Conservation (phyloP, 257 asterid species). For the Henckelia pumila region DNA sequence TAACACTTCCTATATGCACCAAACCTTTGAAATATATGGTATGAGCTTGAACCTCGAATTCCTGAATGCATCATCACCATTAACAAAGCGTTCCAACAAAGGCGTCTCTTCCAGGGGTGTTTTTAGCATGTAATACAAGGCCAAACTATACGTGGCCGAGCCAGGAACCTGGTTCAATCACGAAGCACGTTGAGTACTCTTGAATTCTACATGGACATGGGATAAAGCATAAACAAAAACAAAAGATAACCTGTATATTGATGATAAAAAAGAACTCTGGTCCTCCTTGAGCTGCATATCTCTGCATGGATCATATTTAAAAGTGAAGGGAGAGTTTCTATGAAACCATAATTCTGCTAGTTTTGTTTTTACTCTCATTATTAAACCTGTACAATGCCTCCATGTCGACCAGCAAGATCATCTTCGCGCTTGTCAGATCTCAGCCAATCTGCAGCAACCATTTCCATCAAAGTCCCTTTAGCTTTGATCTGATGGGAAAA, state of each 20-base stretch:
- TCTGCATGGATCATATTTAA: constrained; percentile 37
- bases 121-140: constrained; percentile 65
- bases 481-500: constrained; percentile 52
- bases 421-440: constrained; percentile 75
- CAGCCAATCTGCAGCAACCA: constrained; percentile 87
- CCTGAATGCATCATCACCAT: constrained; percentile 82
- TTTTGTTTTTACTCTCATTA: neutral
- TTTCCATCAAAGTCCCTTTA: constrained; percentile 58
- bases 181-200: constrained; percentile 11
- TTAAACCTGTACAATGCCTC: constrained; percentile 78
- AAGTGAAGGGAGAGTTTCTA: constrained; percentile 20
- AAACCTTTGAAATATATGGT: constrained; percentile 73
- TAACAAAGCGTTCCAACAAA: constrained; percentile 62
- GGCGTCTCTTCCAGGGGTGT: constrained; percentile 68
- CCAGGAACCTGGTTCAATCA: constrained; percentile 62
- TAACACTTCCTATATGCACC: neutral
- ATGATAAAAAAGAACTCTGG: constrained; percentile 70
- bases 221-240: constrained; percentile 6
- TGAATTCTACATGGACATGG: neutral
- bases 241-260: constrained; percentile 54
- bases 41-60: constrained; percentile 87
- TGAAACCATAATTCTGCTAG: neutral
- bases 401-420: constrained; percentile 60
- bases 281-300: constrained; percentile 57
- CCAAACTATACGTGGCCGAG: constrained; percentile 50